A percentile compares a stretch with the other conserved stretches of the same genome.
Evolutionary conservation across 2,329 filamentous ascomycete genomes (phyloP).

Genomic region (Bipolaris zeicola): DNA sequence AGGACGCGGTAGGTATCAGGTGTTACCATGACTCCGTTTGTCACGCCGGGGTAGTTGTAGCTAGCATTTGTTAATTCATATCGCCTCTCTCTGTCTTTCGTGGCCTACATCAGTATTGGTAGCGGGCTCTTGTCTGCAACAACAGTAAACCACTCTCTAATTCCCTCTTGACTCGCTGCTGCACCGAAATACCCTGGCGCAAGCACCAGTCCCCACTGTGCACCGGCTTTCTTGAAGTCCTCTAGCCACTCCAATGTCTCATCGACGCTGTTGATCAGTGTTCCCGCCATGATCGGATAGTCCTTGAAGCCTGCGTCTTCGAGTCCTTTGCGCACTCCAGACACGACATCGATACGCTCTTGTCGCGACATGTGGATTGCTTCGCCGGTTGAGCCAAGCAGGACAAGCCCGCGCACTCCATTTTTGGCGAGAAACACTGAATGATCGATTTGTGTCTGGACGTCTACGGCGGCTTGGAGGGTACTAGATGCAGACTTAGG

Average conservation of each 20-base stretch:
- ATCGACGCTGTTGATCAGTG: constrained; percentile 65
- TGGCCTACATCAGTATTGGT: constrained; percentile 63
- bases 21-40: constrained; percentile 66
- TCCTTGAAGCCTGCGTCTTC: constrained; percentile 61
- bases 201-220: constrained; percentile 67
- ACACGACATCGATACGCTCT: constrained; percentile 63
- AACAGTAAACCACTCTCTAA: constrained; percentile 65
- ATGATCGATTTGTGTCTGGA: constrained; percentile 64
- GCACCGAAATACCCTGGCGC: constrained; percentile 69
- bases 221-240: constrained; percentile 62
- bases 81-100: background rate
- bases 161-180: constrained; percentile 62
- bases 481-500: constrained; percentile 51
- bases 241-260: constrained; percentile 64
- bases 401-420: constrained; percentile 65
- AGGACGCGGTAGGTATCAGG: constrained; percentile 65
- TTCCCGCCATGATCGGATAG: constrained; percentile 68
- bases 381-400: constrained; percentile 69
- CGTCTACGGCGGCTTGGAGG: constrained; percentile 60
- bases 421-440: constrained; percentile 64
- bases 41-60: constrained; percentile 70
- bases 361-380: constrained; percentile 64
- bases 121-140: constrained; percentile 66
- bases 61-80: constrained; percentile 37
- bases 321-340: constrained; percentile 61